Evolutionary conservation across 2,329 filamentous ascomycete genomes (phyloP).

Genomic region (Curvularia eragrostidis): DNA sequence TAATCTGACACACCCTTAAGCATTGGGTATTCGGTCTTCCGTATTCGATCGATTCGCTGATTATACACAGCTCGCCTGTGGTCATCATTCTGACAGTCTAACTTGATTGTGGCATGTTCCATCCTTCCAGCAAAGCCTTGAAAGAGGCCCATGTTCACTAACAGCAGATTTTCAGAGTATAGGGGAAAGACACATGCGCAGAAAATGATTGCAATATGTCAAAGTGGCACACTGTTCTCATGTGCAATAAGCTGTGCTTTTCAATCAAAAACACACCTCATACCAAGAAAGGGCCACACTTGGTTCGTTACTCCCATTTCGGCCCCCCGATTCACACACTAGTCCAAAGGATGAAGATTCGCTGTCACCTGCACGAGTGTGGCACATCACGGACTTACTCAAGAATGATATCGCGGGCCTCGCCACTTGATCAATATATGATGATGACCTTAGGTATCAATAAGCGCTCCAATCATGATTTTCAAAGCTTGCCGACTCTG

Average conservation of each 20-base stretch:
- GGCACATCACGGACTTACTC: conserved; percentile 3
- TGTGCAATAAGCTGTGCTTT: conserved; percentile 1
- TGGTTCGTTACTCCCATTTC: neutral
- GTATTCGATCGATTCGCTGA: conserved; percentile 17
- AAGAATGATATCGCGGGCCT: conserved; percentile 3
- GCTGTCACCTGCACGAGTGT: neutral
- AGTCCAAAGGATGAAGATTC: neutral
- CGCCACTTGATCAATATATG: neutral
- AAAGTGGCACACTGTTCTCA: neutral
- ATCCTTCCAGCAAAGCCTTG: neutral
- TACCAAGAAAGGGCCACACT: neutral
- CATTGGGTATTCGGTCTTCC: conserved; percentile 37
- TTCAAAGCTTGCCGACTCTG: neutral
- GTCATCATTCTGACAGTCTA: neutral
- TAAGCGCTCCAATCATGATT: neutral
- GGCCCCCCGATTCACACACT: neutral
- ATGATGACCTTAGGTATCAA: conserved; percentile 1
- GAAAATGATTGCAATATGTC: neutral
- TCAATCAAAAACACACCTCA: neutral
- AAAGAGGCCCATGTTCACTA: conserved; percentile 4
- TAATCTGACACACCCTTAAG: conserved; percentile 25
- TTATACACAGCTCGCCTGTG: conserved; percentile 22
- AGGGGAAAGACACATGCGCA: neutral
- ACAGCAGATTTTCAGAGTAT: too few species aligned
- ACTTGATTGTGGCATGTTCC: neutral